Conservation (phyloP, 1,284 basidiomycete genomes). For the Psilocybe mexicana region DNA sequence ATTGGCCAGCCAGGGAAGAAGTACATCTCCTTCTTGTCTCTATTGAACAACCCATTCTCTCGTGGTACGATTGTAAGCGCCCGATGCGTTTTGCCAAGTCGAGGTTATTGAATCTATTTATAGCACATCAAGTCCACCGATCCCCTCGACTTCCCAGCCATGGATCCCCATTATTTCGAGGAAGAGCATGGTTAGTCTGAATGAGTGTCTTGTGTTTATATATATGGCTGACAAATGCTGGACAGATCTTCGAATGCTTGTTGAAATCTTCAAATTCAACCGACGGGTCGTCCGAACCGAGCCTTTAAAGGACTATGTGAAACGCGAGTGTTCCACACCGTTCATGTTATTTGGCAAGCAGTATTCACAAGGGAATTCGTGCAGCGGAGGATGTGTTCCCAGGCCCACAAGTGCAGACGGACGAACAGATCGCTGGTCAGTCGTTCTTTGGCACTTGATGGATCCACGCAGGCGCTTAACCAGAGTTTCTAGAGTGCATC, state of each 20-base stretch:
- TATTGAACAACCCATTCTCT: slow-evolving; percentile 10
- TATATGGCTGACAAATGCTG: background rate
- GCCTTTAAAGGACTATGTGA: slow-evolving; percentile 1
- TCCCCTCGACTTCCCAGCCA: background rate
- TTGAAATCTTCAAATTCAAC: slow-evolving; percentile 9
- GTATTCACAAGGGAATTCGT: no score
- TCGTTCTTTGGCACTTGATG: background rate
- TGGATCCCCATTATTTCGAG: slow-evolving; percentile 14
- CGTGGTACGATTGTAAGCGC: slow-evolving; percentile 11
- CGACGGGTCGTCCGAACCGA: slow-evolving; percentile 2
- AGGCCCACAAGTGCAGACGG: slow-evolving; percentile 1
- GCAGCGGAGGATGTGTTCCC: slow-evolving; percentile 4
- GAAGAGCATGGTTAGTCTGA: slow-evolving; percentile 4
- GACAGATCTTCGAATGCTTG: slow-evolving; percentile 2
- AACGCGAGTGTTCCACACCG: background rate
- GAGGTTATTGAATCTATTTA: background rate
- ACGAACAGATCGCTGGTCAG: slow-evolving; percentile 10
- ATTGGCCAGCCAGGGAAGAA: slow-evolving; percentile 5
- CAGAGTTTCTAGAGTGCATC: slow-evolving; percentile 1
- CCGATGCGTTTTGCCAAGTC: background rate
- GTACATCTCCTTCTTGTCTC: slow-evolving; percentile 1
- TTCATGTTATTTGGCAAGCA: no score
- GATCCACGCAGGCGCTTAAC: background rate
- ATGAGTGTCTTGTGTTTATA: background rate
- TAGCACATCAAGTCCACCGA: slow-evolving; percentile 8